Conservation (phyloP, 2,329 filamentous ascomycete genomes). For the Verticillium klebahnii region DNA sequence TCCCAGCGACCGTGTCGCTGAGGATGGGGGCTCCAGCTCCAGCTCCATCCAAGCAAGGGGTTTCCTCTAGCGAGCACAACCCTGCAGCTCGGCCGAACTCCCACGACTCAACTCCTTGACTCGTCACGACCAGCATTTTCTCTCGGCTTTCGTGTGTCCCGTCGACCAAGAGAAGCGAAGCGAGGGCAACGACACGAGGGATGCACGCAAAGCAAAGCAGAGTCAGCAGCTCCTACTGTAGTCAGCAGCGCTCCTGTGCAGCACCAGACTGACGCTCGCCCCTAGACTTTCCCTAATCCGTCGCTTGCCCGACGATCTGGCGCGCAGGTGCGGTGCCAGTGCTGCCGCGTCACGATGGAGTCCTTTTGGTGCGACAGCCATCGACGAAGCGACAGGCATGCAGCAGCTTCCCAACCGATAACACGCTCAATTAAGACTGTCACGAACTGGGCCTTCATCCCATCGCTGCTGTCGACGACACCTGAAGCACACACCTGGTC, state of each 20-base stretch:
- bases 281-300: not conserved
- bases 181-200: not conserved
- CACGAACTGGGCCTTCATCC: slow-evolving; percentile 1
- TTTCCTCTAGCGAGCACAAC: not conserved
- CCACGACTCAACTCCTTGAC: not conserved
- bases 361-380: slow-evolving; percentile 1
- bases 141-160: not conserved
- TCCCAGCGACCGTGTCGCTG: not conserved
- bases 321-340: not conserved
- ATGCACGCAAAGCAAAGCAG: not conserved
- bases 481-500: slow-evolving; percentile 1
- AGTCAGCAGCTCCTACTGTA: not conserved
- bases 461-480: not conserved
- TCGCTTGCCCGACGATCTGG: not conserved
- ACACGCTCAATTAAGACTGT: not conserved
- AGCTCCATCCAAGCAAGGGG: not conserved
- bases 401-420: slow-evolving; percentile 2
- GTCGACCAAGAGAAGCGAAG: not conserved
- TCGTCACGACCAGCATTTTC: not conserved
- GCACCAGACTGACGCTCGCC: not conserved
- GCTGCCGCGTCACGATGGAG: not conserved
- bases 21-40: not conserved
- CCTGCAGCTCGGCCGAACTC: not conserved
- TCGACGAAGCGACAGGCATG: not conserved
- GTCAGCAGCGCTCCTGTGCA: not conserved